Conservation (phyloP, 805 yeast genomes). For the Yueomyces sinensis region DNA sequence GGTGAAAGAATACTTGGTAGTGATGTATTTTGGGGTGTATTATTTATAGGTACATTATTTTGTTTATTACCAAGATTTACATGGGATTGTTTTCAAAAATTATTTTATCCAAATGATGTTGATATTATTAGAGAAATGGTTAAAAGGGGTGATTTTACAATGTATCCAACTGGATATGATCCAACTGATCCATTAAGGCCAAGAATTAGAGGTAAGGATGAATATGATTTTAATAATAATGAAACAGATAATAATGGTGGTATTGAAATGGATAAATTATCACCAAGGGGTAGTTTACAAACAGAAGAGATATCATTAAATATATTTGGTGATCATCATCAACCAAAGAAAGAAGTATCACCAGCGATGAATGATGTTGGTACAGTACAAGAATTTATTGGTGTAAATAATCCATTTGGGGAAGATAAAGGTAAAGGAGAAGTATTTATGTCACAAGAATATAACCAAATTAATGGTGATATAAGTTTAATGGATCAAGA, state of each 20-base stretch:
- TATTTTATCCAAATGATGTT: conserved; percentile 51
- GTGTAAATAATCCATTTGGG: background rate
- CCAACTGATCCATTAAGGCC: conserved; percentile 69
- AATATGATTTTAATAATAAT: no score
- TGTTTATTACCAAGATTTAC: conserved; percentile 61
- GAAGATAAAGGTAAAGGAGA: no score
- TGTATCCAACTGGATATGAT: conserved; percentile 56
- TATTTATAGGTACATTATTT: conserved; percentile 44
- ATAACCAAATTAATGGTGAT: background rate
- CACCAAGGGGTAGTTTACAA: background rate
- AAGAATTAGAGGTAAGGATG: background rate
- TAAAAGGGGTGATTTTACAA: conserved; percentile 48
- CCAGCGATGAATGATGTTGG: background rate
- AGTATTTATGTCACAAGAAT: background rate
- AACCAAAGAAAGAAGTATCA: background rate
- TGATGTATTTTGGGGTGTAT: conserved; percentile 53
- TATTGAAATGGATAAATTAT: background rate
- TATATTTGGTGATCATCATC: background rate
- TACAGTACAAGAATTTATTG: background rate
- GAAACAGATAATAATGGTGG: background rate
- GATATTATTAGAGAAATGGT: conserved; percentile 68
- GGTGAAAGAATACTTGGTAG: conserved; percentile 55
- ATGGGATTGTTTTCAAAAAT: conserved; percentile 39
- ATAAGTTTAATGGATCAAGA: background rate
- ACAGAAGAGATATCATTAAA: background rate